These are phyloP conservation scores for Trypanosoma rangeli DNA, from an alignment of 208 protist species.

Conservation along the genomic window DNA sequence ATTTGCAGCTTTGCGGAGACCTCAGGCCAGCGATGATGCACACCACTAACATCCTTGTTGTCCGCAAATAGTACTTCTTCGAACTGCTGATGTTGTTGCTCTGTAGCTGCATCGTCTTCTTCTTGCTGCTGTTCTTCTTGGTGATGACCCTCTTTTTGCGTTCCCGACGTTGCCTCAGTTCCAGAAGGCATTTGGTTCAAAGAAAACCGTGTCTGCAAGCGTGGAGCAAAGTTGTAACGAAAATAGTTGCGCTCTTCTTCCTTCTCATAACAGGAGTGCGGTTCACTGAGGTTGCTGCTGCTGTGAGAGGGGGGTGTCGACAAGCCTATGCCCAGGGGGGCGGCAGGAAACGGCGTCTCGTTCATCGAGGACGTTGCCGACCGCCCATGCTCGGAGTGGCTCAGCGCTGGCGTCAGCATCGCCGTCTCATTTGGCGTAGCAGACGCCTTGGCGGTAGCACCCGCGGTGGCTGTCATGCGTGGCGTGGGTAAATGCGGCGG, in stretches of 20 bases:
- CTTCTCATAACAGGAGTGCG: slow-evolving; percentile 10
- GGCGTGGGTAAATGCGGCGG: too few species aligned
- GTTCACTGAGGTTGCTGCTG: background rate
- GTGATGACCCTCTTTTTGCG: background rate
- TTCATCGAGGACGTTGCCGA: too few species aligned
- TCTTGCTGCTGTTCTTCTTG: background rate
- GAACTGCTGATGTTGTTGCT: too few species aligned
- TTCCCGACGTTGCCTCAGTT: background rate
- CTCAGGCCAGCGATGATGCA: background rate
- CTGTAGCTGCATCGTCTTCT: too few species aligned
- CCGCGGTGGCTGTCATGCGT: too few species aligned
- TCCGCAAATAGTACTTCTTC: background rate
- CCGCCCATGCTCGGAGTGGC: too few species aligned
- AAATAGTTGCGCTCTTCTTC: slow-evolving; percentile 13
- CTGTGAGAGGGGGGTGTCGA: background rate
- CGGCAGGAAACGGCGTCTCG: too few species aligned
- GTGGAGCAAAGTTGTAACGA: background rate
- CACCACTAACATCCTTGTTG: background rate
- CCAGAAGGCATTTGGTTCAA: background rate
- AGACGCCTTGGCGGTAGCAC: too few species aligned
- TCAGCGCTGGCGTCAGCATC: too few species aligned
- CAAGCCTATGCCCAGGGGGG: background rate
- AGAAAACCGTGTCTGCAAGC: background rate
- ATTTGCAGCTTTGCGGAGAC: background rate
- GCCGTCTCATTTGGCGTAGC: too few species aligned